Evolutionary conservation across 345 rosid genomes (phyloP).

Genomic region (Diplotaxis tenuifolia): DNA sequence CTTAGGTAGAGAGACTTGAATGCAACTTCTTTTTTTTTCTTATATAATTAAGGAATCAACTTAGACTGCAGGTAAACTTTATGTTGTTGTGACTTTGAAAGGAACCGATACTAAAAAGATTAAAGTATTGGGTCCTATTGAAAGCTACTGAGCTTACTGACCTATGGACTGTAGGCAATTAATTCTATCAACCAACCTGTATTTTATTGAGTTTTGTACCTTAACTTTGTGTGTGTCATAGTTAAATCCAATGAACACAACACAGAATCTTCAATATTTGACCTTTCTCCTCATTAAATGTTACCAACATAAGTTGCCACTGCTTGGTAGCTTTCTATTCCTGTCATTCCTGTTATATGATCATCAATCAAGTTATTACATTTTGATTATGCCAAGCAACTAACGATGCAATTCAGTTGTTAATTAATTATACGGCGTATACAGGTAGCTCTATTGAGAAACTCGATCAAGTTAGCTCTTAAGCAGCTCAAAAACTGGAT

Average conservation of each 20-base stretch:
- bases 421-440: not conserved
- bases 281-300: not conserved
- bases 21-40: not conserved
- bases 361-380: not conserved
- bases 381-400: not conserved
- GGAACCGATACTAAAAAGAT: not conserved
- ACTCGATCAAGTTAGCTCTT: constrained; percentile 56
- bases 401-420: not conserved
- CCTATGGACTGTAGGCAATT: not conserved
- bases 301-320: not conserved
- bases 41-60: not conserved
- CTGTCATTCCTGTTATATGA: not conserved
- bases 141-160: not conserved
- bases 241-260: not conserved
- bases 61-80: not conserved
- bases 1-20: not conserved
- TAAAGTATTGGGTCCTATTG: not conserved
- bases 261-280: not conserved
- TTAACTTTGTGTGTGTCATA: not conserved
- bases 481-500: constrained; percentile 80
- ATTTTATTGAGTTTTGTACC: not conserved
- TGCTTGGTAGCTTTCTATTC: not conserved
- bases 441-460: constrained; percentile 67
- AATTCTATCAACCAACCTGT: not conserved
- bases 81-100: not conserved